Conservation (phyloP, 1,139 yeast genomes). For the Hanseniaspora uvarum region DNA sequence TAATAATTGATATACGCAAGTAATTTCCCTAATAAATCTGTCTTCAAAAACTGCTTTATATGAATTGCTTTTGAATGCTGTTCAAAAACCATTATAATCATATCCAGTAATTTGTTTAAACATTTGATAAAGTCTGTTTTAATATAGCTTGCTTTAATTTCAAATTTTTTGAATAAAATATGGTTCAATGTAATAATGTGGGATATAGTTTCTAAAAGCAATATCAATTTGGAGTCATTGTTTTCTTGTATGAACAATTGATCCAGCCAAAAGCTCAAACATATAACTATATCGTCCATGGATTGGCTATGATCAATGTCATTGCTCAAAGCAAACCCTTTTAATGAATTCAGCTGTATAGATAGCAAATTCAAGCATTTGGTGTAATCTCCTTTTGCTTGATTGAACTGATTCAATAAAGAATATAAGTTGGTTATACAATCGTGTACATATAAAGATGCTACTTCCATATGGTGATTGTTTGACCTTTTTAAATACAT, state of each 20-base stretch:
- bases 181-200: not conserved
- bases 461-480: not conserved
- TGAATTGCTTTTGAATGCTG: not conserved
- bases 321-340: not conserved
- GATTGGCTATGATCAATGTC: not conserved
- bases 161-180: not conserved
- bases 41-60: not conserved
- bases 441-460: not conserved
- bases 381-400: not conserved
- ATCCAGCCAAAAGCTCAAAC: slow-evolving; percentile 10
- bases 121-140: not conserved
- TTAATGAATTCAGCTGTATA: not conserved
- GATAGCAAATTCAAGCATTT: not conserved
- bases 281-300: not conserved
- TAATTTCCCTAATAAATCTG: not conserved
- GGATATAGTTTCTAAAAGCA: slow-evolving; percentile 1
- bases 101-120: not conserved
- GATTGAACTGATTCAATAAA: slow-evolving; percentile 7
- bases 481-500: not conserved
- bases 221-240: not conserved
- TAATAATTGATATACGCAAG: not conserved
- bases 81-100: not conserved
- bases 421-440: slow-evolving; percentile 5
- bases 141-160: not conserved
- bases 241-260: not conserved